Base-by-base conservation (phyloP, 305 asterid species). In the Fraxinus greggii region DNA sequence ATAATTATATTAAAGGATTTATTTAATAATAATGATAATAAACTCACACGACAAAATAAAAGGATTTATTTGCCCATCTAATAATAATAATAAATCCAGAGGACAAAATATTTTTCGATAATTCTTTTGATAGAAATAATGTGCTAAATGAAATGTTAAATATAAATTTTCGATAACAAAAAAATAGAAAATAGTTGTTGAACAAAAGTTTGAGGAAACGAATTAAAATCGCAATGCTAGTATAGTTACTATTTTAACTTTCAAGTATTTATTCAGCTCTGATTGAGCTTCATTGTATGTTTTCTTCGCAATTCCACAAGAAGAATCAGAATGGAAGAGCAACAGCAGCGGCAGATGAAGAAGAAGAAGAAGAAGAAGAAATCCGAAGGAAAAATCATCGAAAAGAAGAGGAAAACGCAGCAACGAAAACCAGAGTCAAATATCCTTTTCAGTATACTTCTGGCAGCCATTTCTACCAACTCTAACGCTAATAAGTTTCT, bases 391-490 rank as follows among this genome's bases (percentile, higher is more conserved):
- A 81, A 69, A 82, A 59, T 38, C 19, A 79, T 77, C 79, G 82
- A 17, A 84, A 86, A 75, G 87, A 84, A 69, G 87, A 80, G 75
- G 85, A 69, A 56, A 72, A 70, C 12, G 69, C 85, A 72, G 85
- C 73, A 78, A 78, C 83, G 67, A 15, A 32, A 80, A 48, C 82
- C 84, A 45, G 80, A 88, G 29, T 78, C 85, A 23, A 70, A 78
- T 59, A 80, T 81, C 35, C 59, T 90, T 63, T 88, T 90, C 42
- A 90, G 95, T 28, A 2, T 91, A 70, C 84, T 92, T 63, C 78
- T 94, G 51, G 90, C 97, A 26, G 88, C 94, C 19, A 74, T 89
- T 79, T 86, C 83, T 81, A 88, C 86, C 51, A 73, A 85, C 61
- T 82, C 86, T 65, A 75, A 31, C 7, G 40, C 67, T 21, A 79